Base-by-base conservation (phyloP, 306 rosid genomes). In the Spatholobus suberectus region DNA sequence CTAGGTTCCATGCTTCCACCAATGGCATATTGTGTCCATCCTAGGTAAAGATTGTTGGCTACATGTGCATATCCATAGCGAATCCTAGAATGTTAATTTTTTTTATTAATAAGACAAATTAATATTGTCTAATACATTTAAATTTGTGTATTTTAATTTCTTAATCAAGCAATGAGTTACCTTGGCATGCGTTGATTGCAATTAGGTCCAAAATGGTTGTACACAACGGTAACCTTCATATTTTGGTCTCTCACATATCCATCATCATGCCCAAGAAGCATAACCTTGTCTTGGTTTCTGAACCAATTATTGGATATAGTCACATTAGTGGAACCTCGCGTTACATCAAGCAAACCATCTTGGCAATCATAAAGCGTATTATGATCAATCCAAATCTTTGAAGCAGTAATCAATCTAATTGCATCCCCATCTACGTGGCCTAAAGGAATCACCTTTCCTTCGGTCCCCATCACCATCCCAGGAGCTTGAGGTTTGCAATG, bases 1-100 rank as follows among this genome's bases (percentile, higher is more conserved):
- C 65, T 58, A 10, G 65, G 65, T 58, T 11, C 3, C 65, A 58
- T 58, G 65, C 67, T 59, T 59, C 67, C 38, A 13, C 67, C 67
- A 24, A 59, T 59, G 9, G 67, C 67, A 26, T 59, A 26, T 59
- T 59, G 38, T 1, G 26, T 8, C 20, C 67, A 59, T 26, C 38
- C 67, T 6, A 24, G 9, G 17, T 26, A 59, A 24, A 59, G n/a
- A 27, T 59, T 59, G 38, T 59, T 59, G 3, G 38, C 67, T 8
- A 59, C 67, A 5, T 59, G 67, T 26, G 38, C 67, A 26, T 59
- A 59, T 24, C 38, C 67, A 26, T 59, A 15, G 8, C 67, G 67
- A 24, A 26, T 59, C 37, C 67, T 59, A 1, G 4, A 26, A 59
- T 5, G 6, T 14, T 47, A 47, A 4, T 17, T 47, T 47, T 1